Base-by-base conservation (phyloP, 108 stramenopile species). In the Cyclotella distinguenda region DNA sequence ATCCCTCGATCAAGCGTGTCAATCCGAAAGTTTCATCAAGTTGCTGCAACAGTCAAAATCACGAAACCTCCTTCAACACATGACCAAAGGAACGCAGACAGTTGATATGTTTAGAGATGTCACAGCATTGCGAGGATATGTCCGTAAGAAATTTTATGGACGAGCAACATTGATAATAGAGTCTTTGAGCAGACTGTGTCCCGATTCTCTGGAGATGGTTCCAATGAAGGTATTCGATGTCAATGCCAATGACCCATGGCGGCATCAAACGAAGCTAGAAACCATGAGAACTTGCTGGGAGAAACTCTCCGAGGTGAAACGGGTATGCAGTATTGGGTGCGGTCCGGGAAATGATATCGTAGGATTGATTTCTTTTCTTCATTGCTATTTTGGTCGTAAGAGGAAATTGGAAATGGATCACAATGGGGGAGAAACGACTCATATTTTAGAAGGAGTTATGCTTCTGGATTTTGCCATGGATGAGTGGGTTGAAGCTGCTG, bases 21-120 rank as follows among this genome's bases (percentile, higher is more conserved):
- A n/a, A n/a, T 19, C 0, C 16, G 0, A 55, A 55, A 55, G 10
- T n/a, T n/a, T n/a, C n/a, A n/a, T n/a, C n/a, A 55, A 61, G 30
- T 55, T n/a, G n/a, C n/a, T n/a, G 11, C 85, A 83, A 67, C 74
- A 56, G 22, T 33, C 58, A 21, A 56, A 84, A 60, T 74, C 84
- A 28, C 54, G 66, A 25, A 32, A 39, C 12, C 63, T 90, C 16
- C 63, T 90, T 9, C 53, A 45, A n/a, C 75, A 84, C 68, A 91
- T 91, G 90, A 85, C 84, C 34, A 88, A 86, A 65, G 90, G 90
- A 27, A 86, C 84, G 10, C 90, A 91, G 51, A 58, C 69, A 11
- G 36, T 45, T 6, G 27, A 28, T 60, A 83, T 85, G 84, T 91
- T 91, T 76, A 61, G 78, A 13, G 84, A 91, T 70, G 58, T 69